phyloP scores from a whole-genome alignment of 371 early-diverging fungal genomes.

The Mucor sp. region DNA sequence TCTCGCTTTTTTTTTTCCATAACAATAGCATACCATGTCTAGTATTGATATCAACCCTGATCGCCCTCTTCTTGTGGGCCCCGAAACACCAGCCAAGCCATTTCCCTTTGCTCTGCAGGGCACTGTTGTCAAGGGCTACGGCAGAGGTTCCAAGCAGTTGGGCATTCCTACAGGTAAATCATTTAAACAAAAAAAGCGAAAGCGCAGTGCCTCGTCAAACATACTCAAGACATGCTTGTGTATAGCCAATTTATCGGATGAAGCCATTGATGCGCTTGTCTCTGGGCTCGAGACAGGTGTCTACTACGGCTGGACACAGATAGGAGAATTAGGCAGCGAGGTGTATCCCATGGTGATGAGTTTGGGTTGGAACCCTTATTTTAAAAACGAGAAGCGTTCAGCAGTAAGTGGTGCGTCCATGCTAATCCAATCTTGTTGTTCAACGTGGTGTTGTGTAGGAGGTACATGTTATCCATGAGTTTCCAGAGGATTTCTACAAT shows the following conservation, averaged over 20 bases:
- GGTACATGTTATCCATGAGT: slow-evolving; percentile 92
- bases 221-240: not conserved
- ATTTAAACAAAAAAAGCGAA: not conserved
- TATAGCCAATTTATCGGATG: slow-evolving; percentile 88
- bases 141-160: slow-evolving; percentile 93
- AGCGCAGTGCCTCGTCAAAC: not conserved
- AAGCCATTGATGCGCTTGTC: slow-evolving; percentile 68
- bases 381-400: slow-evolving; percentile 94
- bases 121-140: slow-evolving; percentile 87
- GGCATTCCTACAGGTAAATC: slow-evolving; percentile 97
- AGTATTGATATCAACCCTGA: slow-evolving; percentile 36
- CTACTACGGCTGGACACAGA: slow-evolving; percentile 94
- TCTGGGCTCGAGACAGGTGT: slow-evolving; percentile 81
- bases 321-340: slow-evolving; percentile 46
- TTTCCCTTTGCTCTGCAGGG: slow-evolving; percentile 80
- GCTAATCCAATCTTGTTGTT: not conserved
- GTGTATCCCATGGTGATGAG: slow-evolving; percentile 98
- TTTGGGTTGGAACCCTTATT: slow-evolving; percentile 98
- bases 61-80: slow-evolving; percentile 63
- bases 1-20: not conserved
- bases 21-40: not conserved
- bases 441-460: slow-evolving; percentile 56
- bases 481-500: slow-evolving; percentile 90
- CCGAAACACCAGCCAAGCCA: slow-evolving; percentile 56
- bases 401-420: slow-evolving; percentile 59